Evolutionary conservation across 2,329 filamentous ascomycete species (phyloP), one percentile per base, ranked within the genome.

Genomic region (Rosellinia necatrix): DNA sequence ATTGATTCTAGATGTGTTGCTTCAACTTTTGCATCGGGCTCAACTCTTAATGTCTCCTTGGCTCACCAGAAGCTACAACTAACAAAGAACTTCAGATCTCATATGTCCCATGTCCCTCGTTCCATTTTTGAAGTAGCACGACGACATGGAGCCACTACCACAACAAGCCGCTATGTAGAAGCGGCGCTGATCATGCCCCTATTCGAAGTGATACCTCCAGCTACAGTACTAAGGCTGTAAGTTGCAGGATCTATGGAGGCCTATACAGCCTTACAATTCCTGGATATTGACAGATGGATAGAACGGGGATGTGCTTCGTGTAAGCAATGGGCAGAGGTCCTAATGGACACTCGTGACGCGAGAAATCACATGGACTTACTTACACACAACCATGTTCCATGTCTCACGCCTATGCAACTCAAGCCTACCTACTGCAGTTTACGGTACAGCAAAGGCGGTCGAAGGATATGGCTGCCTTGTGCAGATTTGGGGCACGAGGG

Each of bases 21-120:
- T 71, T 71, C 73, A 76, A 78, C 74, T 76, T 76, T 77, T 75
- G 75, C 76, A 72, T 76, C 66, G 72, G 73, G 74, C 74, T 76
- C 71, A 74, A 74, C 70, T 74, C 71, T 72, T 64, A 68, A 72
- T 72, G 69, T 67, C 37, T 54, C 25, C 27, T 35, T 24, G 25
- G n/a, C 32, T 24, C 12, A 47, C 56, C 48, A 17, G 35, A 30
- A 55, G 37, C 37, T 44, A 35, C 56, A 51, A 40, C 50, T 30
- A 13, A 17, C n/a, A n/a, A n/a, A n/a, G n/a, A n/a, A n/a, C n/a
- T n/a, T n/a, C n/a, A n/a, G n/a, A n/a, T n/a, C n/a, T n/a, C n/a
- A n/a, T n/a, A n/a, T n/a, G n/a, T n/a, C n/a, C n/a, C n/a, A n/a
- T n/a, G n/a, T n/a, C n/a, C n/a, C n/a, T 19, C 4, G 3, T 38